Percentiles rank a stretch among this genome's conserved stretches.
Evolutionary conservation across 164 flowering plant species (phyloP).

Genomic region (Saururus chinensis): DNA sequence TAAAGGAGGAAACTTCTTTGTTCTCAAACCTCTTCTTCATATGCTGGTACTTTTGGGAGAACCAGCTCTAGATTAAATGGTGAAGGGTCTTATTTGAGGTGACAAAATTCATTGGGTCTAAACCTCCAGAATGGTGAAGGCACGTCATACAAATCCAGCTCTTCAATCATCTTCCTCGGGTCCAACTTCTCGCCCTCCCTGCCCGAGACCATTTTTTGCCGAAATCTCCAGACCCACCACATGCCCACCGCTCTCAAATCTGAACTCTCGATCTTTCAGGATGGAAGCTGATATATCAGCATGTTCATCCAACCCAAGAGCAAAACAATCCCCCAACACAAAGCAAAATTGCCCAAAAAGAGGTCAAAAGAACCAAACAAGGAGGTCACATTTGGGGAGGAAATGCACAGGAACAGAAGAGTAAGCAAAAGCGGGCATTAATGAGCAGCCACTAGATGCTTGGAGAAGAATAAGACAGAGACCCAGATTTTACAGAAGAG

Average conservation of each 20-base stretch:
- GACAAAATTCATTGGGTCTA: conserved; percentile 42
- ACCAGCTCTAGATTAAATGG: conserved; percentile 57
- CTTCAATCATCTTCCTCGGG: conserved; percentile 47
- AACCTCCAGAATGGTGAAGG: conserved; percentile 66
- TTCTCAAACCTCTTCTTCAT: conserved; percentile 73
- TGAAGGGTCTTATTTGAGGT: conserved; percentile 53
- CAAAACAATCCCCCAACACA: conserved; percentile 2
- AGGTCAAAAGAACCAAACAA: conserved; percentile 5
- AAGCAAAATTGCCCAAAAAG: conserved; percentile 2
- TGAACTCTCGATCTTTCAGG: conserved; percentile 21
- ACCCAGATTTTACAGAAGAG: too few relatives aligned
- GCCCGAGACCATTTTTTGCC: conserved; percentile 42
- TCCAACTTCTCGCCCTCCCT: conserved; percentile 39
- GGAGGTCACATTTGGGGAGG: conserved; percentile 10
- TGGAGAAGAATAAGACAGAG: too few relatives aligned
- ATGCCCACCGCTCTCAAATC: conserved; percentile 33
- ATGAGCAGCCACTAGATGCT: conserved; percentile 24
- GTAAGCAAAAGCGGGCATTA: conserved; percentile 9
- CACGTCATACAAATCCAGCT: conserved; percentile 36
- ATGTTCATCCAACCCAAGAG: conserved; percentile 9
- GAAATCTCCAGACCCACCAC: conserved; percentile 45
- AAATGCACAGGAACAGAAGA: not conserved
- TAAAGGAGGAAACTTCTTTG: too few relatives aligned
- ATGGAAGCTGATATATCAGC: conserved; percentile 32
- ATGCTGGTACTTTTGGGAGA: conserved; percentile 47